phyloP scores from a whole-genome alignment of 768 basidiomycete genomes.

The Boletus reticulatus region DNA sequence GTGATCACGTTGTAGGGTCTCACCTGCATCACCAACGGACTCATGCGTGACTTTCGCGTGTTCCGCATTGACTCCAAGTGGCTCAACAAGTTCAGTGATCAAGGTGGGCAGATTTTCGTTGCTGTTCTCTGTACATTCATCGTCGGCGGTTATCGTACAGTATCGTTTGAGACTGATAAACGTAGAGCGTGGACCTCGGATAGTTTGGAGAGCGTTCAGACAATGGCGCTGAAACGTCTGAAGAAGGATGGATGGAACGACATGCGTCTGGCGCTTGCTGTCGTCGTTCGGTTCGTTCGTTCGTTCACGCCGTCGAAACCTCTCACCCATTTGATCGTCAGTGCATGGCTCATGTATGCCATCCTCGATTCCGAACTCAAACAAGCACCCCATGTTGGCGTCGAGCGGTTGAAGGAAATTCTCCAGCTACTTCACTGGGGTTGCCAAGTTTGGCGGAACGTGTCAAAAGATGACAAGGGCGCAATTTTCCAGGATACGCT shows the following conservation, averaged over 20 bases:
- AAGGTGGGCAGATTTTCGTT: not conserved
- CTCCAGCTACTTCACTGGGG: conserved; percentile 1
- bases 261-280: not conserved
- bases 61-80: not conserved
- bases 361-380: not conserved
- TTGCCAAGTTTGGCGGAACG: conserved; percentile 2
- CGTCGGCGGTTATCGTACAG: not conserved
- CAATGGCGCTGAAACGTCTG: not conserved
- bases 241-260: not conserved
- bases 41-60: conserved; percentile 1
- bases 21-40: not conserved
- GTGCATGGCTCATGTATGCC: not conserved
- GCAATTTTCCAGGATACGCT: not conserved
- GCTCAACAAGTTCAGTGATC: not conserved
- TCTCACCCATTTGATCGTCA: not conserved
- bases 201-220: not conserved
- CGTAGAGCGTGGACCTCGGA: not conserved
- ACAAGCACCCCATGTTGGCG: not conserved
- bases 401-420: not conserved
- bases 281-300: not conserved
- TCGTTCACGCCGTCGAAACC: not conserved
- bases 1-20: not conserved
- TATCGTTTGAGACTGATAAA: not conserved
- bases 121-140: not conserved
- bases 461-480: not conserved